Base-by-base conservation (phyloP, 73 alveolate genomes). In the Vitrella brassicaformis region DNA sequence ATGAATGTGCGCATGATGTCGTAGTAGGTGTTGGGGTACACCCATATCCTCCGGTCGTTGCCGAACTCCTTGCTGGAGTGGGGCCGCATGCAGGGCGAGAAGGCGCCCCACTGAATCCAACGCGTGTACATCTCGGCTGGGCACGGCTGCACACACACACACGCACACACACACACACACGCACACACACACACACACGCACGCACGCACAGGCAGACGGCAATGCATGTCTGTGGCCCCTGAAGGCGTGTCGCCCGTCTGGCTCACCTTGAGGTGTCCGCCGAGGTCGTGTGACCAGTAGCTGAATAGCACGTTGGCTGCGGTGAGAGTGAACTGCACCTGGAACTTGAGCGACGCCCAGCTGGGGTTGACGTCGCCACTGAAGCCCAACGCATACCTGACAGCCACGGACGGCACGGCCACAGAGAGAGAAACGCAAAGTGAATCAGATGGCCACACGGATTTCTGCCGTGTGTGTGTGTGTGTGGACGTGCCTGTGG, bases 31-130 rank as follows among this genome's bases (percentile, higher is more conserved):
- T 39, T 14, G 14, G 56, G 56, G 56, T 8, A 39, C 14, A 8
- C 14, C 56, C 56, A 39, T 4, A 39, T 39, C 56, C 56, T 39
- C 56, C 56, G 56, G 56, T 39, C 56, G 56, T 39, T 39, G 22
- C 56, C 56, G 56, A 8, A 14, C 22, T 4, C 4, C 14, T 39
- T 39, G 4, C 22, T 39, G 56, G 22, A 39, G 56, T 91, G 97
- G 10, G 94, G 91, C 79, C 97, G 85, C 75, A 81, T 80, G 79
- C 88, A 88, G 7, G 93, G 93, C 68, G 73, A 82, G 70, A 88
- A 73, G 64, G 87, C 87, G n/a, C 95, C 97, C 29, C 85, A 71
- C 76, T 87, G 81, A 72, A 83, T 86, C 94, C 95, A 88, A 66
- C 84, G 56, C 14, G 56, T 39, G 56, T 39, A 39, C 56, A 39